A percentile compares a stretch with the other conserved stretches of the same genome.
Evolutionary conservation across 1,284 basidiomycete species (phyloP).

Genomic region (Tilletia indica): DNA sequence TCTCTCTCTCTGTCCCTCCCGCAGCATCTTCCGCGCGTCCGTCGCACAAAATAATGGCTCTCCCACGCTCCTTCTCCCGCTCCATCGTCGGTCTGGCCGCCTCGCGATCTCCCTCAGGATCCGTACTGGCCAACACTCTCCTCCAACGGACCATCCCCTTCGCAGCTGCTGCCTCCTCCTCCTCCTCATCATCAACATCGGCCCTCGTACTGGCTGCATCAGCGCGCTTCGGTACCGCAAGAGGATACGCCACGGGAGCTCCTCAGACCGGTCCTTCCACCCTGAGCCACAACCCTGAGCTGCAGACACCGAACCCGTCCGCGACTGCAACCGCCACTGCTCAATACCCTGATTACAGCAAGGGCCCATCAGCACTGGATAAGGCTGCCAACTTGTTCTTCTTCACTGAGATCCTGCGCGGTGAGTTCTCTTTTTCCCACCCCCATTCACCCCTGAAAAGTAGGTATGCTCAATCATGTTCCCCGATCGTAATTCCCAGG

Average conservation of each 20-base stretch:
- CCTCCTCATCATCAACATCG: too few species aligned
- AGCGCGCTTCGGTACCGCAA: background rate
- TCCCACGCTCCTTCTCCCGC: constrained; percentile 17
- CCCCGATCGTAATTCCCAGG: constrained; percentile 61
- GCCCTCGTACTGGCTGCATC: too few species aligned
- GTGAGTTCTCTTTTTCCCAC: constrained; percentile 59
- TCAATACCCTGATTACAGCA: constrained; percentile 57
- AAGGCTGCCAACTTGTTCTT: constrained; percentile 97
- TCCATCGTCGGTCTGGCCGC: constrained; percentile 11
- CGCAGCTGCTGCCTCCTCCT: too few species aligned
- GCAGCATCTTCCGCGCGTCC: background rate
- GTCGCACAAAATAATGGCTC: background rate
- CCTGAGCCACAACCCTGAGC: background rate
- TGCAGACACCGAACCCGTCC: background rate
- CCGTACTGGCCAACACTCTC: constrained; percentile 1
- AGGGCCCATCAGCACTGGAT: constrained; percentile 69
- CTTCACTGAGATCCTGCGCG: constrained; percentile 95
- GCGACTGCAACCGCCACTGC: background rate
- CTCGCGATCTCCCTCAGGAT: background rate
- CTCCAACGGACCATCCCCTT: background rate
- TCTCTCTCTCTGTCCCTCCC: background rate
- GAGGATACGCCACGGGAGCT: background rate
- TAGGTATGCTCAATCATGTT: background rate
- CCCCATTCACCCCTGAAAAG: background rate
- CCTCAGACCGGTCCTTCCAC: background rate